These are phyloP conservation scores for Chrysopogon serrulatus DNA, from an alignment of 176 grass and related monocot genomes.

Conservation along the genomic window DNA sequence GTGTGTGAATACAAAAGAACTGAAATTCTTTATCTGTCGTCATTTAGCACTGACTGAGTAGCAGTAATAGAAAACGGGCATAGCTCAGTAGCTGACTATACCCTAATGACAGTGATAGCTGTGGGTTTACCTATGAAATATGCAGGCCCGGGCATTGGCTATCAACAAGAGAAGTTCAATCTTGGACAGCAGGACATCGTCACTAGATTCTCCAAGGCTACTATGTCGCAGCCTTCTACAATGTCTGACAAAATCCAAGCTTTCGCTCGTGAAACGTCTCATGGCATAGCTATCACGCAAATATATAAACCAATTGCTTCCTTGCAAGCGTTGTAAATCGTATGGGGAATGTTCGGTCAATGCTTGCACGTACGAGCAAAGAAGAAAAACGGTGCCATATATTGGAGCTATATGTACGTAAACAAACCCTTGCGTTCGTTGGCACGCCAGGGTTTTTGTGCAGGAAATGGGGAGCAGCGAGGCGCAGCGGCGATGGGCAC, in stretches of 20 bases:
- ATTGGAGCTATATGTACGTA: not conserved
- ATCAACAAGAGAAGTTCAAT: not conserved
- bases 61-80: too few species aligned
- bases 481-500: conserved; percentile 10
- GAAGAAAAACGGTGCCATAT: not conserved
- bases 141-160: not conserved
- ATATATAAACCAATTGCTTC: not conserved
- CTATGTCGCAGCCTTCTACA: too few species aligned
- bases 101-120: not conserved
- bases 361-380: too few species aligned
- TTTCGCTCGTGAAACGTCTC: not conserved
- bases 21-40: too few species aligned
- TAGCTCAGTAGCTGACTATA: not conserved
- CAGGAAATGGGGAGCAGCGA: not conserved
- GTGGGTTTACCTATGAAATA: not conserved
- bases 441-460: not conserved
- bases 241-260: too few species aligned
- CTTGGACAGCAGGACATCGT: not conserved
- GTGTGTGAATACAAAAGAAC: too few species aligned
- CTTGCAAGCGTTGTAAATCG: too few species aligned
- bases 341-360: too few species aligned
- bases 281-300: not conserved
- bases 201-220: too few species aligned
- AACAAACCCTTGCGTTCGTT: not conserved
- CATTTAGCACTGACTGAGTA: too few species aligned